Base-by-base conservation (phyloP, 2,329 filamentous ascomycete genomes). In the Albophoma yamanashiensis region DNA sequence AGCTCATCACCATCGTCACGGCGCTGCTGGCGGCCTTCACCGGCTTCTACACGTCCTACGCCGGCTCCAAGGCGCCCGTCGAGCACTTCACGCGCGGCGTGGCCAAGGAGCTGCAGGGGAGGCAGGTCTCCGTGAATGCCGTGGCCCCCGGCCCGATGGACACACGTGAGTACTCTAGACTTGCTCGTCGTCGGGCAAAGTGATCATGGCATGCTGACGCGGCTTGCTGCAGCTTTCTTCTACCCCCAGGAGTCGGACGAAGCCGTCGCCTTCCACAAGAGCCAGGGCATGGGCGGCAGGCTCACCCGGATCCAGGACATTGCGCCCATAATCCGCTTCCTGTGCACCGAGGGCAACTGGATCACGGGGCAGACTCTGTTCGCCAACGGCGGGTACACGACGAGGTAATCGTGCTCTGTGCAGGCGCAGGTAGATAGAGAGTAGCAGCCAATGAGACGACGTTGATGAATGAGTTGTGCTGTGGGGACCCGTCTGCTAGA, bases 351-450 rank as follows among this genome's bases (percentile, higher is more conserved):
- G 59, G 76, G 76, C 7, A 65, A 64, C 15, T 79, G 76, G 75
- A 75, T 79, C 59, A 78, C 75, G 1, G 76, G 76, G 27, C 75
- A 79, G 69, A 79, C 76, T 6, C 73, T 79, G 62, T 78, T 79
- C 68, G 74, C 75, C n/a, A 79, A 79, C 62, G 76, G 76, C 14
- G 76, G 76, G 12, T 79, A 79, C 62, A 78, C 76, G 2, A 78
- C 75, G 39, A 72, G 76, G 36, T 77, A 50, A 36, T 25, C 22
- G n/a, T 15, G 9, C 43, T 47, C 27, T 53, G 45, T 34, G 2
- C 47, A 34, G 5, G 45, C 20, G 17, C 47, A n/a, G 8, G 50
- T 36, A 34, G 50, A n/a, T 2, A 8, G 2, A 34, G 4, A 11
- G n/a, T n/a, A 34, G 3, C 3, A 53, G 9, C 20, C 14, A 38